Conservation (phyloP, 805 yeast species). For the Saccharomycopsis guyanensis region DNA sequence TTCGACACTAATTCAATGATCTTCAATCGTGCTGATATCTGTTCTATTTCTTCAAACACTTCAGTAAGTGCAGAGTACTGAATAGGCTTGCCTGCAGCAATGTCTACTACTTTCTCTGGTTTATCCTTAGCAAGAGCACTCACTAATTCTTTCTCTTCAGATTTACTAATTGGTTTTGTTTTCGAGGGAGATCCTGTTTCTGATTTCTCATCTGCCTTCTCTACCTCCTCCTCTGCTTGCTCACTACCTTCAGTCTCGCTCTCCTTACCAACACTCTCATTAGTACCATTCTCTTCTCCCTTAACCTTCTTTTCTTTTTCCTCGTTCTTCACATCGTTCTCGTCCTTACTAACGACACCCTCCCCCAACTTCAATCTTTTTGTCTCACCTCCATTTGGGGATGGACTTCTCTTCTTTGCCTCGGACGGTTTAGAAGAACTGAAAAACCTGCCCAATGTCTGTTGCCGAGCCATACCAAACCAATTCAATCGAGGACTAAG, state of each 20-base stretch:
- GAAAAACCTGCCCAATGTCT: slow-evolving; percentile 6
- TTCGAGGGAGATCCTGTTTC: not conserved
- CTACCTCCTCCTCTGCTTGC: not conserved
- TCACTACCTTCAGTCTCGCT: too few species aligned
- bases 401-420: not conserved
- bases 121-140: slow-evolving; percentile 3
- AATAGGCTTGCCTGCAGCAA: slow-evolving; percentile 21
- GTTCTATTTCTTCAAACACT: slow-evolving; percentile 71
- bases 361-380: not conserved
- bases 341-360: not conserved
- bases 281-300: not conserved
- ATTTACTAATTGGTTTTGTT: not conserved
- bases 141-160: not conserved
- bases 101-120: not conserved
- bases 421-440: slow-evolving; percentile 2
- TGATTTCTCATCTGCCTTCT: not conserved
- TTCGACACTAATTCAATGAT: slow-evolving; percentile 70
- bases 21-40: slow-evolving; percentile 74
- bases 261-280: too few species aligned
- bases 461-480: slow-evolving; percentile 1
- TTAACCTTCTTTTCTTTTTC: not conserved
- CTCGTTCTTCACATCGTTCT: not conserved
- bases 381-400: not conserved
- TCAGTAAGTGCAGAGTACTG: slow-evolving; percentile 42
- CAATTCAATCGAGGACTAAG: too few species aligned